A percentile compares a stretch with the other conserved stretches of the same genome.
These are phyloP conservation scores for Casaregolazyma suthepensis DNA, from an alignment of 1,139 yeast genomes.

Conservation along the genomic window DNA sequence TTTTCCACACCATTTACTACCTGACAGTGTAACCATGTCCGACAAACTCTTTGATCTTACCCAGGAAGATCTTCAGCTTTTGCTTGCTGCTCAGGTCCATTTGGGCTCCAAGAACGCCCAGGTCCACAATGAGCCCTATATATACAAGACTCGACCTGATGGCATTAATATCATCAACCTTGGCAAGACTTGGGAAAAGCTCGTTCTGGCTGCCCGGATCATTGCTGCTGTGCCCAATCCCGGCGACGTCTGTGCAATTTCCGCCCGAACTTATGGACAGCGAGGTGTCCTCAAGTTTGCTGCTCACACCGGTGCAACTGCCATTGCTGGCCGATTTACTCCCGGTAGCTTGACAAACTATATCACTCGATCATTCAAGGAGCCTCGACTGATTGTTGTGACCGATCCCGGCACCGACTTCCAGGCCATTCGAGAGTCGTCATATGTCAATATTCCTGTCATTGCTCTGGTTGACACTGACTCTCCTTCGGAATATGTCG, in stretches of 20 bases:
- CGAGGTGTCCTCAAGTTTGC: conserved; percentile 99
- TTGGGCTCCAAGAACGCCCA: conserved; percentile 99
- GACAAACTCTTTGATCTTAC: conserved; percentile 74
- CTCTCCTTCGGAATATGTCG: conserved; percentile 98
- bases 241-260: conserved; percentile 96
- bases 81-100: conserved; percentile 99
- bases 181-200: conserved; percentile 99
- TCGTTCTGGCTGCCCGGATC: conserved; percentile 99
- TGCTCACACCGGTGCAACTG: conserved; percentile 99
- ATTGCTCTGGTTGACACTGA: conserved; percentile 98
- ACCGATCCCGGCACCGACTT: conserved; percentile 99
- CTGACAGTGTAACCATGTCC: conserved; percentile 46
- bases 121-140: conserved; percentile 99
- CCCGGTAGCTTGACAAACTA: conserved; percentile 99
- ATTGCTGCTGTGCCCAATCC: conserved; percentile 99
- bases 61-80: conserved; percentile 99
- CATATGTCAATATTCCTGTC: conserved; percentile 99
- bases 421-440: conserved; percentile 99
- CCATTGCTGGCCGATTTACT: conserved; percentile 99
- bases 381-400: conserved; percentile 98
- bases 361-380: conserved; percentile 99
- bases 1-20: conserved; percentile 6
- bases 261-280: conserved; percentile 99
- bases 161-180: conserved; percentile 98
- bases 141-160: conserved; percentile 98